These are phyloP conservation scores for Camellia lanceoleosa DNA, from an alignment of 148 eudicot species.

Conservation along the genomic window DNA sequence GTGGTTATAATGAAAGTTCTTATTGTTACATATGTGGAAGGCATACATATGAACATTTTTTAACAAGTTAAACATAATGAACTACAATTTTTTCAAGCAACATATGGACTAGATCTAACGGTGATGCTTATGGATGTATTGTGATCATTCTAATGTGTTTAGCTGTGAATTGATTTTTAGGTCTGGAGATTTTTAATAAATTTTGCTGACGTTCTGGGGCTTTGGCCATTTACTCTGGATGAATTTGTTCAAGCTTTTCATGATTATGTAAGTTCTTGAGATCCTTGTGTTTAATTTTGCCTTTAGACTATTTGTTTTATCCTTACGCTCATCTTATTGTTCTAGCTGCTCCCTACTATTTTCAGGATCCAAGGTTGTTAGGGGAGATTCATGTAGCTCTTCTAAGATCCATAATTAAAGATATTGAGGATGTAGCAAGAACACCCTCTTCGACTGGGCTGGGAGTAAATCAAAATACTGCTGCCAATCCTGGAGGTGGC, in stretches of 20 bases:
- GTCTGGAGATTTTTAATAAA: conserved; percentile 88
- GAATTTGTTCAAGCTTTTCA: conserved; percentile 93
- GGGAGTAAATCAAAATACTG: conserved; percentile 54
- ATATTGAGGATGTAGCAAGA: conserved; percentile 93
- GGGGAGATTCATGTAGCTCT: conserved; percentile 86
- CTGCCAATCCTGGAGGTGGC: conserved; percentile 74
- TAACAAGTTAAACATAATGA: not conserved
- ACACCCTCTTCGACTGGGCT: conserved; percentile 65
- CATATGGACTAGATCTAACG: not conserved
- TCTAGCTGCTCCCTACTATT: not conserved
- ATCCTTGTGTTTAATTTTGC: not conserved
- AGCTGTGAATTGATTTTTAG: conserved; percentile 33
- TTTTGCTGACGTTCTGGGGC: conserved; percentile 81
- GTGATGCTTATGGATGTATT: not conserved
- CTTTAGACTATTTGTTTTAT: not conserved
- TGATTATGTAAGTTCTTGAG: conserved; percentile 64
- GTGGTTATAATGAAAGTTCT: not conserved
- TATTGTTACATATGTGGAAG: not conserved
- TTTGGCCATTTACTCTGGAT: conserved; percentile 96
- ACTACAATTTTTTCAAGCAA: not conserved
- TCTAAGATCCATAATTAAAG: conserved; percentile 64
- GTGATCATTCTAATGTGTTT: conserved; percentile 16
- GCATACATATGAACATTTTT: not conserved
- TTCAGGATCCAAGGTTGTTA: conserved; percentile 77
- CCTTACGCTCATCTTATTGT: not conserved